Evolutionary conservation across 768 basidiomycete genomes (phyloP).

Genomic region (Boletus insuetus): DNA sequence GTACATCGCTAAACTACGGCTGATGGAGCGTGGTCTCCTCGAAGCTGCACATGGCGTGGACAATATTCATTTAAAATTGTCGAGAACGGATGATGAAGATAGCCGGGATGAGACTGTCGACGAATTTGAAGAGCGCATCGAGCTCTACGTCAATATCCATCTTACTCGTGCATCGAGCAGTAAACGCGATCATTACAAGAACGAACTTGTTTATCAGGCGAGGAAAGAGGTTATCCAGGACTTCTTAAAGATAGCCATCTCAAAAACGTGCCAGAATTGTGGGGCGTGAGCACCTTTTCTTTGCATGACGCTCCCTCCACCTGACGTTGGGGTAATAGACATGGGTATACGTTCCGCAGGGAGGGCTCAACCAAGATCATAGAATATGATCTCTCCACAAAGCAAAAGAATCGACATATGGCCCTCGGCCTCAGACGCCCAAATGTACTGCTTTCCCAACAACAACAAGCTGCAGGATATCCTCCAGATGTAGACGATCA

Average conservation of each 20-base stretch:
- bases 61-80: conserved; percentile 50
- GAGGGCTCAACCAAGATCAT: conserved; percentile 94
- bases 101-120: conserved; percentile 56
- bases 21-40: conserved; percentile 87
- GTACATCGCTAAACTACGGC: conserved; percentile 80
- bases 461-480: conserved; percentile 25
- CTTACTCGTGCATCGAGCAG: conserved; percentile 43
- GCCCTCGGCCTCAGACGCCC: conserved; percentile 62
- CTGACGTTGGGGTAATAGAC: conserved; percentile 39
- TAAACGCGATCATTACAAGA: conserved; percentile 85
- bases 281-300: conserved; percentile 59
- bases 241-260: conserved; percentile 67
- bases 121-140: conserved; percentile 60
- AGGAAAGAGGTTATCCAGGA: conserved; percentile 81
- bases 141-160: conserved; percentile 61
- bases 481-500: conserved; percentile 24
- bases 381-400: conserved; percentile 82
- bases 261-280: conserved; percentile 83
- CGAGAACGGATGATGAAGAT: conserved; percentile 34
- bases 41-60: conserved; percentile 78
- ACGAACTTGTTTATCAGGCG: conserved; percentile 80
- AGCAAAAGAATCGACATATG: conserved; percentile 64
- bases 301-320: neutral
- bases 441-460: conserved; percentile 64
- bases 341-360: conserved; percentile 86